Conservation (phyloP, 2,329 filamentous ascomycete genomes). For the Monosporascus sp. region DNA sequence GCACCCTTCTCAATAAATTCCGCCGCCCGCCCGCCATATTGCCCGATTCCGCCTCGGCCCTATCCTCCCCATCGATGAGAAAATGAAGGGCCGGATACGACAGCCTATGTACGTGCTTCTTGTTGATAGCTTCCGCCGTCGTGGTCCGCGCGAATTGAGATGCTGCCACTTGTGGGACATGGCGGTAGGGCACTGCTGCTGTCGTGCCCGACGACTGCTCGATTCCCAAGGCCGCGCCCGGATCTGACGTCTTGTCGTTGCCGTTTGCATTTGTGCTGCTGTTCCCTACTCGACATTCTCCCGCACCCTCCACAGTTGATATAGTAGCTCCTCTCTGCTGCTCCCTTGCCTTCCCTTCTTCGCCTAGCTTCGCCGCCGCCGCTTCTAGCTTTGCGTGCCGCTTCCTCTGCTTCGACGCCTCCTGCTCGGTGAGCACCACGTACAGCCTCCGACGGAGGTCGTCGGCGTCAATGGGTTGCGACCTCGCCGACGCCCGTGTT, state of each 20-base stretch:
- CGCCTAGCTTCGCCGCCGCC: constrained; percentile 9
- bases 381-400: constrained; percentile 23
- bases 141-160: constrained; percentile 50
- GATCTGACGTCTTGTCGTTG: constrained; percentile 3
- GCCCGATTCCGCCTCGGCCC: constrained; percentile 19
- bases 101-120: constrained; percentile 35
- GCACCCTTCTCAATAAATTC: constrained; percentile 31
- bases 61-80: constrained; percentile 29
- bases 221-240: neutral
- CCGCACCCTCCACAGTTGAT: neutral
- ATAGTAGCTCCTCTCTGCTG: no score
- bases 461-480: constrained; percentile 45
- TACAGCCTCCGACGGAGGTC: constrained; percentile 50
- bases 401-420: constrained; percentile 33
- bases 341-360: constrained; percentile 2
- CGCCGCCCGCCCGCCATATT: constrained; percentile 30
- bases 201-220: constrained; percentile 1
- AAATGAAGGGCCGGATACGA: constrained; percentile 37
- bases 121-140: constrained; percentile 36
- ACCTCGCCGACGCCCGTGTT: constrained; percentile 15
- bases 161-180: constrained; percentile 51
- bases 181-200: constrained; percentile 32
- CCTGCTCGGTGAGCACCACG: constrained; percentile 46
- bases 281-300: neutral
- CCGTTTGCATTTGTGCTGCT: constrained; percentile 1